A percentile compares a stretch with the other conserved stretches of the same genome.
phyloP scores from a whole-genome alignment of 75 land plant species.

The Azolla pinnata region DNA sequence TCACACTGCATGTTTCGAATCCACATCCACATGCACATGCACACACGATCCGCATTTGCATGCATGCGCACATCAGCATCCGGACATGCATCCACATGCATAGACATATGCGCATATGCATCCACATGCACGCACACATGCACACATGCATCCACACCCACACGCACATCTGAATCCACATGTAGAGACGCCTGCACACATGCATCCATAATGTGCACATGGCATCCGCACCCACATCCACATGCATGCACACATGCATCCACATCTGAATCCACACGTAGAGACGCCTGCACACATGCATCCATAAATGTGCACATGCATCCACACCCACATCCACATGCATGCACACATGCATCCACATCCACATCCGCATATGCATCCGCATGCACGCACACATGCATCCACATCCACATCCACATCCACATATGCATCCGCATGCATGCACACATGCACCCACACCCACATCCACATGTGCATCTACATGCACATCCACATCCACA shows the following conservation, averaged over 20 bases:
- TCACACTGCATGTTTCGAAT: too few relatives aligned
- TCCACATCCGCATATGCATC: background rate
- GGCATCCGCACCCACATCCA: background rate
- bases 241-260: background rate
- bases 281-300: background rate
- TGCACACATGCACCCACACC: background rate
- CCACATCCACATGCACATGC: constrained; percentile 3
- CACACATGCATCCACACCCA: background rate
- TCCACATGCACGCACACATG: background rate
- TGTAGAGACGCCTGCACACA: background rate
- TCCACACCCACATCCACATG: background rate
- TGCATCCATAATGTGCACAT: background rate
- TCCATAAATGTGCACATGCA: background rate
- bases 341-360: background rate
- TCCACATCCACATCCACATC: background rate
- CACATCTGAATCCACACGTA: background rate
- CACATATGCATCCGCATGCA: background rate
- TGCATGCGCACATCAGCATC: background rate
- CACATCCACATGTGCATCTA: background rate
- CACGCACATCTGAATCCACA: background rate
- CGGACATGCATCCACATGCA: background rate
- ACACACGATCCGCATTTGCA: constrained; percentile 1
- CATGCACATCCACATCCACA: background rate
- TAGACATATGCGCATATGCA: background rate
- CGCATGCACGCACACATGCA: background rate